Evolutionary conservation across 192 early-diverging fungal genomes (phyloP), one percentile per base, ranked within the genome.

Genomic region (Rhizoclosmatium sp.): DNA sequence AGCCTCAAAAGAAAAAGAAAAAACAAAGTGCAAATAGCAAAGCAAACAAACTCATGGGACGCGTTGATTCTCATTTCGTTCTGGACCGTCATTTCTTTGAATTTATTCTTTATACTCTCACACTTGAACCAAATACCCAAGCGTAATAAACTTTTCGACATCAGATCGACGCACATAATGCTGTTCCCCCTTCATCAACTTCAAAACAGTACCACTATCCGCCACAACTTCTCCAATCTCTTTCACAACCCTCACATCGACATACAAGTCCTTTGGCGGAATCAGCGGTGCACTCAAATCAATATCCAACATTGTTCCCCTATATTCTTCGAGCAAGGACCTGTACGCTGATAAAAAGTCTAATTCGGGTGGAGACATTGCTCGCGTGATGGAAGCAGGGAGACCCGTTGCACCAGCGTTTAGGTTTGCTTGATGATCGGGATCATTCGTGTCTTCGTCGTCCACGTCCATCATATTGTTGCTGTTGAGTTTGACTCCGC

Each of bases 201-300:
- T 89, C 31, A 80, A 45, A 51, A 96, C 87, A 1, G 90, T 83
- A 0, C 98, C 97, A 75, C 86, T 92, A 69, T 98, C 96, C 0
- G 95, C 95, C 65, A 93, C 89, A 41, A 98, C 91, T 82, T 98
- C 95, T 54, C 98, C 98, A 78, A 92, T 92, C 67, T 98, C 95
- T 67, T 87, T 89, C 59, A 95, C 47, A 1, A 98, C 98, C 1
- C 97, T 82, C 41, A 99, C 93, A 71, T 94, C 94, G n/a, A 97
- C 92, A 84, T 94, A 96, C 75, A 97, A 78, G 78, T 99, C 96
- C 76, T 90, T 89, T 4, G 98, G 98, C 46, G 98, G 98, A 0
- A 91, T 79, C 51, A 95, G 85, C 51, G 92, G 89, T 7, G 91
- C 91, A 0, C 91, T 87, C 81, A 98, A 81, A 81, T 97, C 96